Base-by-base conservation (phyloP, 805 yeast species). In the Myxozyma udenii region DNA sequence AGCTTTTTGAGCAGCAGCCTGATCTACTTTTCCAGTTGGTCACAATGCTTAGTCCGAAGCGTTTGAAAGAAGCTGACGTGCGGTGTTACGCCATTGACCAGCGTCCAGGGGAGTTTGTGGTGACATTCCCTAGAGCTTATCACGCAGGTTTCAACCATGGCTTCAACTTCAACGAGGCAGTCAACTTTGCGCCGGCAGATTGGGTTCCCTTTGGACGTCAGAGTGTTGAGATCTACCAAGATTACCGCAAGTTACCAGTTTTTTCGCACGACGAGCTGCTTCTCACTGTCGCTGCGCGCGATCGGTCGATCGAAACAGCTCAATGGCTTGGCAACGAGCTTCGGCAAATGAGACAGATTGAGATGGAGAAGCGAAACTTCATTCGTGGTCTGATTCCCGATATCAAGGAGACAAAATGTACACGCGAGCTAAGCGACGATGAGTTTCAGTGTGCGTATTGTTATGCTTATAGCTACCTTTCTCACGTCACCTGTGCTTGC, bases 111-210 rank as follows among this genome's bases (percentile, higher is more conserved):
- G 95, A 88, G 62, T 87, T 84, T 64, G 81, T 88, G 18, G 75
- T 88, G 2, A 88, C 96, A 0, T 88, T 83, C 63, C 96, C 96
- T 1, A 83, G 83, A 66, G 95, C 91, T 11, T 89, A 87, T 64
- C 96, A 89, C 70, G 83, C 95, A 0, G 96, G 96, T 0, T 88
- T 89, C 68, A 88, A 89, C 62, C 80, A 83, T 58, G 96, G 96
- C 0, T 87, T 79, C 65, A 90, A 90, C 65, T 53, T 69, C 36
- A 64, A 61, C 48, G 74, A 70, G 51, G 74, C 74, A 0, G 74
- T 71, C 22, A 71, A 71, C 50, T 71, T 68, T 49, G 73, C 73
- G 1, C 73, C 74, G 5, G 62, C 66, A 2, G 70, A 69, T 37
- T 71, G 74, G 74, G 64, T 69, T 11, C 65, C 64, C 5, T 61